Evolutionary conservation across 1,284 basidiomycete species (phyloP), one percentile per base, ranked within the genome.

Genomic region (Chondrostereum purpureum): DNA sequence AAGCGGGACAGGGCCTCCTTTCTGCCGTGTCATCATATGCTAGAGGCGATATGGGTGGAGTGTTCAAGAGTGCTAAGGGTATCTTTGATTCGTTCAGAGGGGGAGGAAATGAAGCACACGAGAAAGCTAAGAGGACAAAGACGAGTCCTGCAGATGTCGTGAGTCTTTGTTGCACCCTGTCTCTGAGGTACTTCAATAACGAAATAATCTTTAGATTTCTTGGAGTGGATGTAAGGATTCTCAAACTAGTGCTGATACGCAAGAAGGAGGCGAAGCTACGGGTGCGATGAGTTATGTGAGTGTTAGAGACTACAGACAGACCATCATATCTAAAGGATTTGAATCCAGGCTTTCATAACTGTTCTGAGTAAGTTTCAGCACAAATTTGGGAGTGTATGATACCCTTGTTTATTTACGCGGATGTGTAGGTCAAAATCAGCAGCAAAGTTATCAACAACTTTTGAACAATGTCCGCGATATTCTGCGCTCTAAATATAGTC

Each of bases 161-260:
- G 53, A 47, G 72, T 20, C 21, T 43, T 43, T 10, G 20, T 34
- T 5, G 37, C 42, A 17, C 12, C 10, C 21, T 21, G n/a, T n/a
- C n/a, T n/a, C n/a, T n/a, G n/a, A n/a, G n/a, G n/a, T n/a, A n/a
- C n/a, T n/a, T n/a, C n/a, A n/a, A n/a, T n/a, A n/a, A n/a, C n/a
- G 37, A 37, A 3, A 48, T 39, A 5, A 13, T 23, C n/a, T 41
- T 5, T 36, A 73, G 71, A 84, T 89, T 23, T 81, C 79, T 10
- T 93, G 84, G 80, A 88, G 86, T 55, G 94, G 93, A 4, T 96
- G 93, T 66, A 93, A 92, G 58, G 93, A 97, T 60, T 78, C 81
- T 12, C 92, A 96, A 65, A 97, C 93, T 8, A 91, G 88, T 56
- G 93, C 93, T 11, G 93, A 97, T 60, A 86, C 92, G 0, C 69